These are phyloP conservation scores for Chalciporus sp. DNA, from an alignment of 1,284 basidiomycete genomes.

Conservation along the genomic window DNA sequence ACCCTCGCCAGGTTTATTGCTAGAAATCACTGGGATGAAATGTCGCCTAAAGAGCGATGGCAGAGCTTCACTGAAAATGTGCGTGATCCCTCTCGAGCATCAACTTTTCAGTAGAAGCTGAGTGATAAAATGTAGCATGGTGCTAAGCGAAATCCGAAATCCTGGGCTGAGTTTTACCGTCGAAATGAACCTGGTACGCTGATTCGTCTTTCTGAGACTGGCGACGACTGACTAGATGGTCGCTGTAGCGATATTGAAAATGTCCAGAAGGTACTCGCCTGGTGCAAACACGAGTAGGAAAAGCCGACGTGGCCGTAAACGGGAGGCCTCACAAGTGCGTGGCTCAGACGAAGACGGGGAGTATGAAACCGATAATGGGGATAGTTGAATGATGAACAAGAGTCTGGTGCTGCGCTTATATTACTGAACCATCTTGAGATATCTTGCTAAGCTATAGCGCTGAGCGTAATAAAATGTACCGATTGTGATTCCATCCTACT, in stretches of 20 bases:
- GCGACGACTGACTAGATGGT: conserved; percentile 6
- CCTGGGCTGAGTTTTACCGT: conserved; percentile 64
- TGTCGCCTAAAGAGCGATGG: conserved; percentile 53
- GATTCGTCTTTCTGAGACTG: conserved; percentile 10
- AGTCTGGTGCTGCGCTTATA: background rate
- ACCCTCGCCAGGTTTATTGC: conserved; percentile 60
- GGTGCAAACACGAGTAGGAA: conserved; percentile 8
- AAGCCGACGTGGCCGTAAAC: conserved; percentile 18
- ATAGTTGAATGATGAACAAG: conserved; percentile 2
- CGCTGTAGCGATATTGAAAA: conserved; percentile 24
- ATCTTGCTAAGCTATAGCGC: background rate
- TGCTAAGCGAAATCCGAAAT: conserved; percentile 47
- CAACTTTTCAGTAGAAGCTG: background rate
- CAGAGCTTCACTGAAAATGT: conserved; percentile 52
- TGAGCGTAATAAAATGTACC: conserved; percentile 10
- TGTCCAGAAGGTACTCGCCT: conserved; percentile 25
- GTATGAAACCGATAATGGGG: conserved; percentile 25
- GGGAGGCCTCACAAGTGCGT: conserved; percentile 1
- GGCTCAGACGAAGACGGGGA: conserved; percentile 24
- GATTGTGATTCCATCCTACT: background rate
- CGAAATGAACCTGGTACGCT: conserved; percentile 48
- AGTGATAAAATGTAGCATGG: conserved; percentile 39
- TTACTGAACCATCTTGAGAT: conserved; percentile 5
- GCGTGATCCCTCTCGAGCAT: conserved; percentile 13
- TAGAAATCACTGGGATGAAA: conserved; percentile 45